phyloP scores from a whole-genome alignment of 1,139 yeast genomes.

The Nadsonia starkeyi-henricii region DNA sequence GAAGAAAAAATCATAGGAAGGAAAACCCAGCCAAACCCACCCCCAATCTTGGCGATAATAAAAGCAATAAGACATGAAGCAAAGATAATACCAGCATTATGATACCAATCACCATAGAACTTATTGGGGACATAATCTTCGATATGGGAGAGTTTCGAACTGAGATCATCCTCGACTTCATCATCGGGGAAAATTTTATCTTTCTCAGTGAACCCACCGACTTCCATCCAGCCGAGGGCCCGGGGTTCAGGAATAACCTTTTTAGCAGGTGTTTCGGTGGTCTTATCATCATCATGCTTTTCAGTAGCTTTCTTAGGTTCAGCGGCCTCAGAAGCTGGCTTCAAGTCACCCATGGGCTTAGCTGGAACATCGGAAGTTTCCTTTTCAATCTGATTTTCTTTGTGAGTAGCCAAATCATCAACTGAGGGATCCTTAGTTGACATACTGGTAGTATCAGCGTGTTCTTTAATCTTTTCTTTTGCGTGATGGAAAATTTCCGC shows the following conservation, averaged over 20 bases:
- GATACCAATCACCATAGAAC: conserved; percentile 92
- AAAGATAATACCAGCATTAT: conserved; percentile 57
- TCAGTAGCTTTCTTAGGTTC: conserved; percentile 4
- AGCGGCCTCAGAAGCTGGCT: conserved; percentile 1
- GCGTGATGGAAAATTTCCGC: not conserved
- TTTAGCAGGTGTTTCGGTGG: not conserved
- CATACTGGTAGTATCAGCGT: not conserved
- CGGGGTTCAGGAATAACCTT: conserved; percentile 14
- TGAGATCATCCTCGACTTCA: conserved; percentile 53
- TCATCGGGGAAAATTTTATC: conserved; percentile 40
- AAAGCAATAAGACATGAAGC: conserved; percentile 61
- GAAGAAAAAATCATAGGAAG: conserved; percentile 48
- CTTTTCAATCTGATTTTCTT: conserved; percentile 1
- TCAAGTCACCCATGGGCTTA: not conserved
- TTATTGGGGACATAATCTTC: conserved; percentile 58
- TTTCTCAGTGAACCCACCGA: conserved; percentile 68
- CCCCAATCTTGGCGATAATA: conserved; percentile 62
- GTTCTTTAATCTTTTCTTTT: not conserved
- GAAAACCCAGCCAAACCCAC: conserved; percentile 70
- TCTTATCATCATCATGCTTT: conserved; percentile 6
- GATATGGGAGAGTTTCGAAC: conserved; percentile 52
- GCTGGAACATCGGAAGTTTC: not conserved
- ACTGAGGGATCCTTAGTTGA: not conserved
- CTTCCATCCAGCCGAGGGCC: conserved; percentile 80
- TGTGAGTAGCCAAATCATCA: conserved; percentile 1